Conservation (phyloP, 2,329 filamentous ascomycete species). For the Pestalotiopsis sp. region DNA sequence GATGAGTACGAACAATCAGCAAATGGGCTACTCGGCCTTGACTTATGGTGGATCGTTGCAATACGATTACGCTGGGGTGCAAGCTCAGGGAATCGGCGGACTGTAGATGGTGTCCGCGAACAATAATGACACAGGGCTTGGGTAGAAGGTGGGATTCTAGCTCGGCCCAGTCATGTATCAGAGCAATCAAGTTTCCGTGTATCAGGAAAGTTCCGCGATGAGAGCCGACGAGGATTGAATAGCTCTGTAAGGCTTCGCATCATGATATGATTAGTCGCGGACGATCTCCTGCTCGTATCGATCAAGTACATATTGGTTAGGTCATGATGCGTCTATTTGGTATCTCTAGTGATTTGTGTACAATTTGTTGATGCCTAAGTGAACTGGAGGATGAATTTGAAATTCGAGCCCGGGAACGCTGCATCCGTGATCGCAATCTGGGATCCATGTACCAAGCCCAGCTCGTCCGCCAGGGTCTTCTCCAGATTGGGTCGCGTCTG, state of each 20-base stretch:
- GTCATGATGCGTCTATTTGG: slow-evolving; percentile 6
- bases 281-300: not conserved
- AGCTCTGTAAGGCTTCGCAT: not conserved
- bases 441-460: slow-evolving; percentile 75
- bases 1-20: slow-evolving; percentile 12
- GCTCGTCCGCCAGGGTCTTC: slow-evolving; percentile 70
- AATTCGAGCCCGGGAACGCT: slow-evolving; percentile 77
- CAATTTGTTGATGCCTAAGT: slow-evolving; percentile 16
- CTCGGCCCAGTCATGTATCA: not conserved
- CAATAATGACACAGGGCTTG: not conserved
- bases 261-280: not conserved
- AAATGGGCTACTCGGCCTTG: slow-evolving; percentile 16
- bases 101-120: not conserved
- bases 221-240: no score
- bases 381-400: slow-evolving; percentile 57
- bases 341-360: slow-evolving; percentile 7
- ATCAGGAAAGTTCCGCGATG: not conserved
- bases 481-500: slow-evolving; percentile 81
- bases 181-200: not conserved
- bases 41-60: slow-evolving; percentile 20
- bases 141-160: not conserved
- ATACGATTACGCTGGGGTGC: slow-evolving; percentile 16
- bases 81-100: slow-evolving; percentile 5
- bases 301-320: not conserved
- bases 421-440: slow-evolving; percentile 92